Percentiles rank a stretch among this genome's conserved stretches.
Evolutionary conservation across 2,329 filamentous ascomycete genomes (phyloP).

Genomic region (Xylaria sp.): DNA sequence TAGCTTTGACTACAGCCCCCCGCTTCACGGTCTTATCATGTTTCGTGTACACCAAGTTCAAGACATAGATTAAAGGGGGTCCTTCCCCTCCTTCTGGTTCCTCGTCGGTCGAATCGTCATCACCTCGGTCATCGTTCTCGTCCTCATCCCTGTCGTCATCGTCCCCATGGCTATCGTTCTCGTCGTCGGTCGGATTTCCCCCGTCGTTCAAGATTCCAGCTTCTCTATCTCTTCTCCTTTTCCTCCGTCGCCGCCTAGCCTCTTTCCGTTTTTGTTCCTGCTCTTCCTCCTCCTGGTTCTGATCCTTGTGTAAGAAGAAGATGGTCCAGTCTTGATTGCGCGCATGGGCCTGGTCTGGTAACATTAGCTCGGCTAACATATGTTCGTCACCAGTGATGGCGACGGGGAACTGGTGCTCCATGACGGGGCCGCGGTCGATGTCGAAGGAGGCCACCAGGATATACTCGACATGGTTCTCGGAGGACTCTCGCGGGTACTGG

Average conservation of each 20-base stretch:
- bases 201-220: conserved; percentile 61
- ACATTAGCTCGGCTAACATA: conserved; percentile 98
- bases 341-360: conserved; percentile 95
- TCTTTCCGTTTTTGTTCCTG: conserved; percentile 70
- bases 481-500: conserved; percentile 77
- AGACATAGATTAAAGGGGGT: conserved; percentile 92
- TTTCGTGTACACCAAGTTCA: conserved; percentile 98
- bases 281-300: conserved; percentile 83
- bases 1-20: conserved; percentile 95
- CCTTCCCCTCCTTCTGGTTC: conserved; percentile 80
- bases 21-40: conserved; percentile 92
- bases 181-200: conserved; percentile 54
- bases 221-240: conserved; percentile 61
- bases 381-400: conserved; percentile 97
- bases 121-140: conserved; percentile 56
- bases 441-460: conserved; percentile 98
- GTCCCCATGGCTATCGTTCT: conserved; percentile 57
- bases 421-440: conserved; percentile 93
- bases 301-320: conserved; percentile 98
- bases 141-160: conserved; percentile 60
- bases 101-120: conserved; percentile 59
- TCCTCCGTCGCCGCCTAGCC: conserved; percentile 62
- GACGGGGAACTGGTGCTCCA: conserved; percentile 97
- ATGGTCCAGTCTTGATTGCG: conserved; percentile 98
- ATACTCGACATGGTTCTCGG: conserved; percentile 97